Conservation (phyloP, 1,284 basidiomycete genomes). For the Prillingera fragicola region DNA sequence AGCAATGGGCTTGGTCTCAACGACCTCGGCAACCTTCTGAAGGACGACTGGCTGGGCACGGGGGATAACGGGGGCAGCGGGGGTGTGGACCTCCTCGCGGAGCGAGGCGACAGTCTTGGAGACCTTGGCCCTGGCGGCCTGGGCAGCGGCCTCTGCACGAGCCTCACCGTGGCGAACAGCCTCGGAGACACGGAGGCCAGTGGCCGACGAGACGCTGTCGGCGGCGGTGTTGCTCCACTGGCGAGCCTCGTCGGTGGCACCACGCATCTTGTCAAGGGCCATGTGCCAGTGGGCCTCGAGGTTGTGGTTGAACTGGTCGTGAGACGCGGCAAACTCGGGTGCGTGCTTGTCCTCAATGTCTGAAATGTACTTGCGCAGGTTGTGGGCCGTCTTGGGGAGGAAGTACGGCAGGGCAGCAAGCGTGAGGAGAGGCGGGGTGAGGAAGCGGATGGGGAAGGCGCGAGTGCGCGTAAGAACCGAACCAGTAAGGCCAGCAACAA, state of each 20-base stretch:
- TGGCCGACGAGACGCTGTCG: conserved; percentile 60
- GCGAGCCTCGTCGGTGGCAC: conserved; percentile 42
- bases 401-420: conserved; percentile 65
- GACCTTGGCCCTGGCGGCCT: conserved; percentile 11
- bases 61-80: too few species aligned
- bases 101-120: conserved; percentile 2
- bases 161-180: conserved; percentile 52
- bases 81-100: too few species aligned
- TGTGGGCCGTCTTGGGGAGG: conserved; percentile 69
- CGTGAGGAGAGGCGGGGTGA: conserved; percentile 66
- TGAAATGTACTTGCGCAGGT: conserved; percentile 61
- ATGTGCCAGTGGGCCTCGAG: conserved; percentile 57
- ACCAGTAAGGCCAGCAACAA: conserved; percentile 77
- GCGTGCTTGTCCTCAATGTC: conserved; percentile 66
- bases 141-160: conserved; percentile 19
- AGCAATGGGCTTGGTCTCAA: conserved; percentile 45
- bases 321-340: conserved; percentile 62
- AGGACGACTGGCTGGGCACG: conserved; percentile 12
- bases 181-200: conserved; percentile 65
- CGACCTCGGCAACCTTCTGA: conserved; percentile 39
- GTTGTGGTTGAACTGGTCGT: conserved; percentile 62
- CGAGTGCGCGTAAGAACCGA: conserved; percentile 79
- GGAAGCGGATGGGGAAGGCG: conserved; percentile 57
- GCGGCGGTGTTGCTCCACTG: conserved; percentile 52
- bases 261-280: conserved; percentile 51